These are phyloP conservation scores for Dictyostelium capitatum DNA, from an alignment of 78 protist species.

Conservation along the genomic window DNA sequence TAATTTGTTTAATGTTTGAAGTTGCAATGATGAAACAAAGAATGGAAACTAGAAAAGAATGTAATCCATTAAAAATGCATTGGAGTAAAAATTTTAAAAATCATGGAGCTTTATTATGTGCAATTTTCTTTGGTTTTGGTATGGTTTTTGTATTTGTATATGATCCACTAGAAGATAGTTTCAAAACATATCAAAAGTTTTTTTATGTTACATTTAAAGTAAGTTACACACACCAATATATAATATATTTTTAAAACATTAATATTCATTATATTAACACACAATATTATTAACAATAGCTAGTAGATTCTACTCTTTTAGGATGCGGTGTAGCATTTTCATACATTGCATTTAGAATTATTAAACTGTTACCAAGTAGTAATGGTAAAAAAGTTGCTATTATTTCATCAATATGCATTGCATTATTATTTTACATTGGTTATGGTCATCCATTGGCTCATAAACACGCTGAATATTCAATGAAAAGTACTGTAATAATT, in stretches of 20 bases:
- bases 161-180: background rate
- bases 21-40: slow-evolving; percentile 70
- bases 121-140: slow-evolving; percentile 1
- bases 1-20: slow-evolving; percentile 63
- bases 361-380: slow-evolving; percentile 15
- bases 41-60: slow-evolving; percentile 21
- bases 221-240: slow-evolving; percentile 4
- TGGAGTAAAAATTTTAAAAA: slow-evolving; percentile 11
- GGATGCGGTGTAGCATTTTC: slow-evolving; percentile 39
- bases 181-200: slow-evolving; percentile 21
- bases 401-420: slow-evolving; percentile 47
- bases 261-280: background rate
- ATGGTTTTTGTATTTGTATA: slow-evolving; percentile 22
- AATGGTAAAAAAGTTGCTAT: slow-evolving; percentile 48
- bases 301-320: slow-evolving; percentile 17
- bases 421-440: slow-evolving; percentile 37
- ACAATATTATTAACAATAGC: background rate
- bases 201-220: slow-evolving; percentile 67
- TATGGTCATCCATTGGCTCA: slow-evolving; percentile 56
- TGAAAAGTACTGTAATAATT: slow-evolving; percentile 15
- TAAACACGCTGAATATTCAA: background rate
- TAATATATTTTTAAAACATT: background rate
- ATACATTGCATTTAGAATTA: slow-evolving; percentile 38
- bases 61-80: slow-evolving; percentile 19
- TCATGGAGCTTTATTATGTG: background rate